These are phyloP conservation scores for Ascodesmis nigricans DNA, from an alignment of 495 filamentous ascomycete genomes.

Conservation along the genomic window DNA sequence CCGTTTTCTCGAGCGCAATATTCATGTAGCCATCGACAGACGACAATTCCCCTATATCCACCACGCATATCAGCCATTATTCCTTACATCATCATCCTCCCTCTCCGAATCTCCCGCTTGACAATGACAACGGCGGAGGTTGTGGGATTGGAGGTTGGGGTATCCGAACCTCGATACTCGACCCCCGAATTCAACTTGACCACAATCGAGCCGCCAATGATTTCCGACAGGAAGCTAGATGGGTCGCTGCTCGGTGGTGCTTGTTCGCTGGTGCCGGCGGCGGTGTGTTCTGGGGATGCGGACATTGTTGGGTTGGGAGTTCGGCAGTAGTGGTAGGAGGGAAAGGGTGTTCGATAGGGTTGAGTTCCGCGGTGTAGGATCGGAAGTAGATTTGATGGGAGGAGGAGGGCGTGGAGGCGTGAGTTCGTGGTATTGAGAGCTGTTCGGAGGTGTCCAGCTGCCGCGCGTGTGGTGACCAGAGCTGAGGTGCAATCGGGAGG, in stretches of 20 bases:
- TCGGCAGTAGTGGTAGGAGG: no score
- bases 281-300: no score
- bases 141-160: not conserved
- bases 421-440: no score
- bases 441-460: no score
- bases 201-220: constrained; percentile 75
- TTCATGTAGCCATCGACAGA: constrained; percentile 99
- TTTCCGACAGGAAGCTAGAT: constrained; percentile 71
- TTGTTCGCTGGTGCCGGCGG: no score
- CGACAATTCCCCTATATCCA: constrained; percentile 54
- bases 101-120: not conserved
- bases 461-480: no score
- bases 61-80: not conserved
- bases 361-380: no score
- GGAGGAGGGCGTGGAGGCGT: no score
- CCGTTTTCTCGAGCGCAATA: constrained; percentile 83
- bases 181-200: constrained; percentile 93
- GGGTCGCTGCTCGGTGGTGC: constrained; percentile 51
- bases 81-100: not conserved
- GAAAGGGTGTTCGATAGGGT: no score
- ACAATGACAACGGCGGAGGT: not conserved
- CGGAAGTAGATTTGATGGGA: no score
- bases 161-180: constrained; percentile 63
- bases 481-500: no score
- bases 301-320: no score